These are phyloP conservation scores for Quercus tomentella DNA, from an alignment of 331 rosid species.

Conservation along the genomic window DNA sequence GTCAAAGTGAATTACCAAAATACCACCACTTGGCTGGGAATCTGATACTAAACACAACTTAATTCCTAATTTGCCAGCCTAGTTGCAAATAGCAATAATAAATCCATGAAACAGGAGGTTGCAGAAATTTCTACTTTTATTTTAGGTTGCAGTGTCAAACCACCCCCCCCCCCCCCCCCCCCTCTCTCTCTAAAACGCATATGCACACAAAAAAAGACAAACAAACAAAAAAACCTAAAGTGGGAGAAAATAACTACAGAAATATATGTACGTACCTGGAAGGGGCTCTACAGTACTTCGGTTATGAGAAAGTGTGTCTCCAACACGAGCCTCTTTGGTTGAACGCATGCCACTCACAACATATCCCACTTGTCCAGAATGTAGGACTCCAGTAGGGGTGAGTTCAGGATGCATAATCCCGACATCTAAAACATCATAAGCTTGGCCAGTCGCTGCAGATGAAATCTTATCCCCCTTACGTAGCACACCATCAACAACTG, in stretches of 20 bases:
- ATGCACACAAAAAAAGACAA: too few relatives aligned
- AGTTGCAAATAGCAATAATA: background rate
- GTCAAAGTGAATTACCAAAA: background rate
- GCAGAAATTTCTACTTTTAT: background rate
- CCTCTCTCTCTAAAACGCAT: too few relatives aligned
- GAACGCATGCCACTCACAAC: constrained; percentile 97
- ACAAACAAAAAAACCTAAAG: background rate
- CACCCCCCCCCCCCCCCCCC: background rate
- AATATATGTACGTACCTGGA: constrained; percentile 43
- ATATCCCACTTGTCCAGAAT: constrained; percentile 91
- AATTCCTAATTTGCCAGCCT: background rate
- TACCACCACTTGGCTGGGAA: too few relatives aligned
- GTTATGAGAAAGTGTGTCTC: constrained; percentile 81
- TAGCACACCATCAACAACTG: constrained; percentile 77
- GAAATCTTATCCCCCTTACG: constrained; percentile 89
- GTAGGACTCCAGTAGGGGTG: constrained; percentile 73
- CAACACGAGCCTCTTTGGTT: constrained; percentile 91
- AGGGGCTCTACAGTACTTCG: constrained; percentile 52
- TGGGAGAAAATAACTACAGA: background rate
- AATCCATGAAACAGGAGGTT: background rate
- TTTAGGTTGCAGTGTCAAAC: background rate
- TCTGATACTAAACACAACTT: background rate
- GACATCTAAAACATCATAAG: constrained; percentile 75
- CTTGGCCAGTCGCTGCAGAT: constrained; percentile 69
- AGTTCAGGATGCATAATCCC: constrained; percentile 99